phyloP scores from a whole-genome alignment of 345 rosid genomes.

The Eucalyptus sp. region DNA sequence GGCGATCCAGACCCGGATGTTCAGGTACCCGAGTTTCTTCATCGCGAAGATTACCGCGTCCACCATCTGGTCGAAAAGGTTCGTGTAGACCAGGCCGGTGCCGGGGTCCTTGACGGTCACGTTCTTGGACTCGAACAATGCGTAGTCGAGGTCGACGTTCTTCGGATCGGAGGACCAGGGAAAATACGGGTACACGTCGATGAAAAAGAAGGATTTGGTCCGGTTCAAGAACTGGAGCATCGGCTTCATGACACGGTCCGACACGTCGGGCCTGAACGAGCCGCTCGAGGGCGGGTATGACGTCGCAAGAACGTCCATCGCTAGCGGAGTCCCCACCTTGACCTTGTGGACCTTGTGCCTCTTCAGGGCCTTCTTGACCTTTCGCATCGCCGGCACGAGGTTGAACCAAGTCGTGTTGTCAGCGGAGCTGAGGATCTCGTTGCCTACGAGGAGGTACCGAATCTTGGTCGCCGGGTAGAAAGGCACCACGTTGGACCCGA shows the following conservation, averaged over 20 bases:
- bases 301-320: conserved; percentile 55
- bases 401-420: conserved; percentile 31
- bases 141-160: conserved; percentile 52
- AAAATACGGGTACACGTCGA: conserved; percentile 79
- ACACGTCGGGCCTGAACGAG: conserved; percentile 55
- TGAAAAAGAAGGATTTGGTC: conserved; percentile 76
- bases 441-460: conserved; percentile 83
- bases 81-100: conserved; percentile 53
- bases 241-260: conserved; percentile 45
- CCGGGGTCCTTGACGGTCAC: conserved; percentile 54
- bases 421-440: conserved; percentile 50
- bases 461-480: conserved; percentile 50
- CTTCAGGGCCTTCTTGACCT: conserved; percentile 43
- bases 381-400: conserved; percentile 82
- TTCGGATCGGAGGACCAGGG: conserved; percentile 57
- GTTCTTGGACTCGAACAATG: conserved; percentile 41
- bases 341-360: conserved; percentile 26
- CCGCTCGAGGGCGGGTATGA: conserved; percentile 89
- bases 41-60: conserved; percentile 76
- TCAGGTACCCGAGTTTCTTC: conserved; percentile 59
- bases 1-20: conserved; percentile 69
- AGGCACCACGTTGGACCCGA: conserved; percentile 16
- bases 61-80: conserved; percentile 85
- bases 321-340: conserved; percentile 72
- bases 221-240: conserved; percentile 80